Conservation (phyloP, 768 basidiomycete species). For the Panaeolus papilionaceus region DNA sequence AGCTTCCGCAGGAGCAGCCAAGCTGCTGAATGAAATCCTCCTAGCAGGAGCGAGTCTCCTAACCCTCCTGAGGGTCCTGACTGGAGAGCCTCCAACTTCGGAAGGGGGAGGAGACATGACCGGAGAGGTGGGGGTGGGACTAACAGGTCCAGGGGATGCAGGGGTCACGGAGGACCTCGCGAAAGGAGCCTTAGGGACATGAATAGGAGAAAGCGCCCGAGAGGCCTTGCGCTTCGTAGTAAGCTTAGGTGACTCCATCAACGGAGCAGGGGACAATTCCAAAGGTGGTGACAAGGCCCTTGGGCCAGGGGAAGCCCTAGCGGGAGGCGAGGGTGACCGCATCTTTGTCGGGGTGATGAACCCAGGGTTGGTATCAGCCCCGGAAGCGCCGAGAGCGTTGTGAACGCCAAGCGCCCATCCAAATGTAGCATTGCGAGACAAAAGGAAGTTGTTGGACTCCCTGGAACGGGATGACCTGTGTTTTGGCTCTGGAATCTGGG, state of each 20-base stretch:
- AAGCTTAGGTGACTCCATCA: slow-evolving; percentile 3
- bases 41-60: slow-evolving; percentile 54
- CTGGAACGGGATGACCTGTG: slow-evolving; percentile 6
- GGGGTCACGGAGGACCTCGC: slow-evolving; percentile 18
- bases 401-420: slow-evolving; percentile 11
- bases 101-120: slow-evolving; percentile 18
- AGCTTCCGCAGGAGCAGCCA: slow-evolving; percentile 41
- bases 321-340: slow-evolving; percentile 13
- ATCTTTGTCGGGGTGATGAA: slow-evolving; percentile 16
- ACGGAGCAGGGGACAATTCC: slow-evolving; percentile 15
- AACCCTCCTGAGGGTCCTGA: slow-evolving; percentile 56
- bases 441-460: slow-evolving; percentile 7
- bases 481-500: slow-evolving; percentile 39
- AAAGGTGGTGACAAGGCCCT: slow-evolving; percentile 2
- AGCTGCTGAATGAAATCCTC: slow-evolving; percentile 71
- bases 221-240: slow-evolving; percentile 3
- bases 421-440: slow-evolving; percentile 5
- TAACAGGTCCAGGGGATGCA: slow-evolving; percentile 17
- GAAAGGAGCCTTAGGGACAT: slow-evolving; percentile 20
- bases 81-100: slow-evolving; percentile 30
- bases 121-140: slow-evolving; percentile 18
- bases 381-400: slow-evolving; percentile 23
- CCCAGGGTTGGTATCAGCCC: not conserved
- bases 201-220: slow-evolving; percentile 11
- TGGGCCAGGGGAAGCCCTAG: slow-evolving; percentile 4